phyloP scores from a whole-genome alignment of 805 yeast genomes.

The Starmerella bacillaris region DNA sequence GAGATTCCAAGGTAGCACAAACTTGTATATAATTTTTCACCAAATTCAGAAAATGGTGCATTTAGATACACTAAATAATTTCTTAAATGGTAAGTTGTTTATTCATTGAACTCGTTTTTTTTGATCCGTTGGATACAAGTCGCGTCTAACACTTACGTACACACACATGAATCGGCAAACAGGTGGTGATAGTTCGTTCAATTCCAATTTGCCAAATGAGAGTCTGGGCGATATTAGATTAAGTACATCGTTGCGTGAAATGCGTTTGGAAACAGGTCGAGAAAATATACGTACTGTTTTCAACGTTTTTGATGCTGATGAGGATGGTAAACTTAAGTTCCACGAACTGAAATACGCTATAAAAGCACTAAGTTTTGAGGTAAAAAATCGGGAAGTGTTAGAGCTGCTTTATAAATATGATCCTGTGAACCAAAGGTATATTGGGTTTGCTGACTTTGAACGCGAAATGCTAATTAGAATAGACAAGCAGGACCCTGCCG shows the following conservation, averaged over 20 bases:
- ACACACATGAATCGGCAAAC: too few species aligned
- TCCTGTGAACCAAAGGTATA: conserved; percentile 24
- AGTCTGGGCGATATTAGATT: not conserved
- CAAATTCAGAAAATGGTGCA: too few species aligned
- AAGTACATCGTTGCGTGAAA: conserved; percentile 11
- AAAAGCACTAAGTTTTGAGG: conserved; percentile 83
- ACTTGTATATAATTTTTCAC: too few species aligned
- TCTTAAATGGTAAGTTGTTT: too few species aligned
- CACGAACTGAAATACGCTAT: conserved; percentile 89
- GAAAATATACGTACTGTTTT: conserved; percentile 83
- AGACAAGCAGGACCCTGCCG: conserved; percentile 77
- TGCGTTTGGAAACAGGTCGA: conserved; percentile 8
- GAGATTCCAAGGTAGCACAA: too few species aligned
- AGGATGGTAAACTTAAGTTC: conserved; percentile 75
- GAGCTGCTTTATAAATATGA: conserved; percentile 68
- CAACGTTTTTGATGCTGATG: conserved; percentile 76
- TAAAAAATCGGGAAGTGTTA: conserved; percentile 60
- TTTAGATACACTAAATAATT: too few species aligned
- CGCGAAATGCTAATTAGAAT: conserved; percentile 63
- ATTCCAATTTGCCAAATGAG: not conserved
- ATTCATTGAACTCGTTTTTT: too few species aligned
- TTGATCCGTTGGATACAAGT: too few species aligned
- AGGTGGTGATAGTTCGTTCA: not conserved
- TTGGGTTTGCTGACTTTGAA: conserved; percentile 67
- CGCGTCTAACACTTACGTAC: too few species aligned